phyloP scores from a whole-genome alignment of 106 monocot species.

The Phalaenopsis aphrodite region DNA sequence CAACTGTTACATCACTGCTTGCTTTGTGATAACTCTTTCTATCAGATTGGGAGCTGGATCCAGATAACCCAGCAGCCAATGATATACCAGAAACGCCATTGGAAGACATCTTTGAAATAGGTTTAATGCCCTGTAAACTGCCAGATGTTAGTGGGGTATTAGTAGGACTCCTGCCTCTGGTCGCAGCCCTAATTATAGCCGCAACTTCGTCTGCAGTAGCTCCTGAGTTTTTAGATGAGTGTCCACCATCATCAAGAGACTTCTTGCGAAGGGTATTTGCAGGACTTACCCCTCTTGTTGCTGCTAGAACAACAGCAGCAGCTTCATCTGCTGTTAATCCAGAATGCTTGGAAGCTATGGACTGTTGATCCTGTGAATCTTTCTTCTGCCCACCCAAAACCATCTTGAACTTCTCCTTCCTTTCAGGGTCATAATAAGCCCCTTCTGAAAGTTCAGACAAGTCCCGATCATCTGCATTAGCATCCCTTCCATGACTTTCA shows the following conservation, averaged over 20 bases:
- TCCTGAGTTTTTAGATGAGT: neutral
- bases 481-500: slow-evolving; percentile 3
- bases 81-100: slow-evolving; percentile 16
- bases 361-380: slow-evolving; percentile 28
- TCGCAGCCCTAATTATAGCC: neutral
- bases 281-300: slow-evolving; percentile 61
- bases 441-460: slow-evolving; percentile 31
- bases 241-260: neutral
- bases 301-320: slow-evolving; percentile 70
- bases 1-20: slow-evolving; percentile 37
- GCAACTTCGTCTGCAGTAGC: slow-evolving; percentile 7
- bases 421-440: slow-evolving; percentile 20
- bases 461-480: slow-evolving; percentile 2
- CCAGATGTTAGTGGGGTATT: neutral
- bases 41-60: neutral
- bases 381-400: slow-evolving; percentile 48
- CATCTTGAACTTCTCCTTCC: slow-evolving; percentile 81
- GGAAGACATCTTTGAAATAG: slow-evolving; percentile 12
- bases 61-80: neutral
- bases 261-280: slow-evolving; percentile 17
- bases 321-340: slow-evolving; percentile 65
- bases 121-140: slow-evolving; percentile 11
- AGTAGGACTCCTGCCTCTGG: slow-evolving; percentile 5
- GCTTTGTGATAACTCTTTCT: neutral
- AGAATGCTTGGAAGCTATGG: slow-evolving; percentile 11